These are phyloP conservation scores for Lasiosphaeria miniovina DNA, from an alignment of 495 filamentous ascomycete species.

Conservation along the genomic window DNA sequence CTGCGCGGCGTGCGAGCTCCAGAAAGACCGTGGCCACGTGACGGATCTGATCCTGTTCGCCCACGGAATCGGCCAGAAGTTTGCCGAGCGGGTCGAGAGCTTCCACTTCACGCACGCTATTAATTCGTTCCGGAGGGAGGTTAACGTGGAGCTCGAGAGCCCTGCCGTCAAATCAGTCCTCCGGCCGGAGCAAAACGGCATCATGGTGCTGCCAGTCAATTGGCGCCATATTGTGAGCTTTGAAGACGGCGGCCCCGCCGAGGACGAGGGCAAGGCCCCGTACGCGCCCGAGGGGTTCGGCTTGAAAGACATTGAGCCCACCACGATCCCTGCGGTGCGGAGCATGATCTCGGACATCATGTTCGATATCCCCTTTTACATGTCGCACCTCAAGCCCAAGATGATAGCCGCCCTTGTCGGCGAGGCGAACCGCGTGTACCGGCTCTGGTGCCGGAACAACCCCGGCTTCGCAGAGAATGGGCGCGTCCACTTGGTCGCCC, in stretches of 20 bases:
- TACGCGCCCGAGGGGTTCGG: constrained; percentile 60
- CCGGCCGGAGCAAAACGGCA: constrained; percentile 58
- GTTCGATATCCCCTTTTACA: constrained; percentile 95
- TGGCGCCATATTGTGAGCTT: constrained; percentile 86
- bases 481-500: constrained; percentile 86
- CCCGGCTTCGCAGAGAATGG: constrained; percentile 76
- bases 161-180: constrained; percentile 70
- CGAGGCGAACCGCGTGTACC: constrained; percentile 91
- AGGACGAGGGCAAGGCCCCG: constrained; percentile 46
- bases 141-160: constrained; percentile 80
- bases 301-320: constrained; percentile 85
- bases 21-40: constrained; percentile 64
- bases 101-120: constrained; percentile 96
- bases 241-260: constrained; percentile 64
- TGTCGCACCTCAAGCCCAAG: constrained; percentile 90
- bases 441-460: constrained; percentile 91
- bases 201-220: constrained; percentile 64
- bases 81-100: constrained; percentile 93
- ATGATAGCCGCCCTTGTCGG: constrained; percentile 87
- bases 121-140: constrained; percentile 79
- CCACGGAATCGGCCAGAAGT: constrained; percentile 94
- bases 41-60: constrained; percentile 88
- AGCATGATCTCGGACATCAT: constrained; percentile 94
- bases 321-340: constrained; percentile 84
- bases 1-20: constrained; percentile 52